Conservation (phyloP, 768 basidiomycete species). For the Russula lepida region DNA sequence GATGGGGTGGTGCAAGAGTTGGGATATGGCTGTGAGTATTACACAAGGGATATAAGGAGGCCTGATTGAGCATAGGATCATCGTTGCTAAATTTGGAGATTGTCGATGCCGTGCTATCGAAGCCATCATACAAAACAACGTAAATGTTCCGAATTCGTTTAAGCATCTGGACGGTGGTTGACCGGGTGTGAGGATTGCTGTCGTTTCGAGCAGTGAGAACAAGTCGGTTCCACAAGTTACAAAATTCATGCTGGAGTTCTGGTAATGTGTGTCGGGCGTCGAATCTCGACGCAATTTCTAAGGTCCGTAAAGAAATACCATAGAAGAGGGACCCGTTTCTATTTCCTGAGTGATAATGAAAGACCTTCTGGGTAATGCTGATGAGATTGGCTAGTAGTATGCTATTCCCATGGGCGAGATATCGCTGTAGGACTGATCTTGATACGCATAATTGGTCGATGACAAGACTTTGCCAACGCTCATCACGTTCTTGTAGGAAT, state of each 20-base stretch:
- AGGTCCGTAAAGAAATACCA: not conserved
- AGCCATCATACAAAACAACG: not conserved
- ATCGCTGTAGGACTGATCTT: not conserved
- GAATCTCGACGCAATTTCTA: not conserved
- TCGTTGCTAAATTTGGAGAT: not conserved
- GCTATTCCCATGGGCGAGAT: not conserved
- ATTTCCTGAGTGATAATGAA: not conserved
- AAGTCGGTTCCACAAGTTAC: conserved; percentile 1
- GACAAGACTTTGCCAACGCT: not conserved
- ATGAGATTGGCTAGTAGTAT: conserved; percentile 2
- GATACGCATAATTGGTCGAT: not conserved
- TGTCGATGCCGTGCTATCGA: not conserved
- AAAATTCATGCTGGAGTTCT: conserved; percentile 1
- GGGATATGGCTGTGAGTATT: not conserved
- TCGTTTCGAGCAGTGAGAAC: not conserved
- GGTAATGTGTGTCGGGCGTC: not conserved
- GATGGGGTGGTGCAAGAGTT: not conserved
- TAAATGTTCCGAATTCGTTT: not conserved
- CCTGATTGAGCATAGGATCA: not conserved
- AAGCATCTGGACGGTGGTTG: not conserved
- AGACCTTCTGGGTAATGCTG: not conserved
- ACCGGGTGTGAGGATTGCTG: not conserved
- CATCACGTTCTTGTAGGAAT: not conserved
- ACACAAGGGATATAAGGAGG: conserved; percentile 4
- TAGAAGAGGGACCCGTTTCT: not conserved